Conservation (phyloP, 1,284 basidiomycete genomes). For the Bondarzewia mesenterica region DNA sequence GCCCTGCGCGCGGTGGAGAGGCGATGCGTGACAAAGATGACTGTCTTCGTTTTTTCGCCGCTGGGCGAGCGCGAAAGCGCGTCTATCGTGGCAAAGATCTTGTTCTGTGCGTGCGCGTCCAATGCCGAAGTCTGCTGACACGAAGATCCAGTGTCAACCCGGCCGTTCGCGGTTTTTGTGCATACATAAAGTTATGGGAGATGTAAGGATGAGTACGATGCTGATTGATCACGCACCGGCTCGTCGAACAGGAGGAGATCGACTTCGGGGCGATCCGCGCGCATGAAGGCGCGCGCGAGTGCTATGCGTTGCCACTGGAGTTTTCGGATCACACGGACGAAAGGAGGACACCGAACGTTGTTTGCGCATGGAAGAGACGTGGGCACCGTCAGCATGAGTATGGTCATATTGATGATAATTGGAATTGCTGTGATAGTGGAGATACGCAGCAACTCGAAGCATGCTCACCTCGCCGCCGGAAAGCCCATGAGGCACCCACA, state of each 20-base stretch:
- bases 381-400: constrained; percentile 5
- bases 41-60: constrained; percentile 56
- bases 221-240: constrained; percentile 40
- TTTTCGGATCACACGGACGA: not conserved
- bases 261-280: constrained; percentile 62
- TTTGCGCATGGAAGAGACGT: not conserved
- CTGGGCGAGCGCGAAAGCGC: constrained; percentile 44
- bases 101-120: constrained; percentile 73
- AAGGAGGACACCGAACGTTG: not conserved
- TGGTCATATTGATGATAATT: constrained; percentile 1
- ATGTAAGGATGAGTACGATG: not conserved
- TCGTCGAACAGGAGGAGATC: constrained; percentile 78
- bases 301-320: constrained; percentile 79
- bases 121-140: constrained; percentile 62
- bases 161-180: too few relatives aligned
- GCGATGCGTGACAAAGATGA: constrained; percentile 80
- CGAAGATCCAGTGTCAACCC: not conserved
- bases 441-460: not conserved
- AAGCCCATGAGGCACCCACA: constrained; percentile 47
- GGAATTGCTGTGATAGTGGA: not conserved
- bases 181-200: too few relatives aligned
- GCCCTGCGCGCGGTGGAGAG: constrained; percentile 72
- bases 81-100: constrained; percentile 68
- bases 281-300: constrained; percentile 77
- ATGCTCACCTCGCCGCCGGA: constrained; percentile 70